A percentile compares a stretch with the other conserved stretches of the same genome.
These are phyloP conservation scores for Termitomyces sp. DNA, from an alignment of 768 basidiomycete species.

Conservation along the genomic window DNA sequence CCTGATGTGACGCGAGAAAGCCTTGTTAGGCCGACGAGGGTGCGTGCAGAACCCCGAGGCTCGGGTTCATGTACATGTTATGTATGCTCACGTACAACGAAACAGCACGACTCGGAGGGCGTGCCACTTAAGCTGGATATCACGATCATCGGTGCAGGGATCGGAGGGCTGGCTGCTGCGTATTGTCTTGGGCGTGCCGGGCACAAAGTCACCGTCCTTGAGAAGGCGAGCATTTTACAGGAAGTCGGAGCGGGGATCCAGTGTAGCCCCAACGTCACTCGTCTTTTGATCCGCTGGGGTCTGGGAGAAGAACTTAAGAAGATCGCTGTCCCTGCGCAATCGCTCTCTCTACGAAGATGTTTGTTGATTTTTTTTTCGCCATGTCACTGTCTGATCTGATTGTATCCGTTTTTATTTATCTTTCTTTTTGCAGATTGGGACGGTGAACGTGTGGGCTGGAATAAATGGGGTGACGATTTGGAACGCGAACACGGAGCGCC, in stretches of 20 bases:
- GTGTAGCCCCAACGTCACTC: slow-evolving; percentile 39
- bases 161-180: slow-evolving; percentile 49
- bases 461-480: slow-evolving; percentile 25
- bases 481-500: slow-evolving; percentile 30
- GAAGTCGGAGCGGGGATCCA: slow-evolving; percentile 58
- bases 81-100: background rate
- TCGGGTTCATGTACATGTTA: background rate
- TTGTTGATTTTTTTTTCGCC: background rate
- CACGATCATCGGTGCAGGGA: slow-evolving; percentile 49
- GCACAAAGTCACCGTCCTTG: slow-evolving; percentile 48
- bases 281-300: slow-evolving; percentile 55
- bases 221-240: slow-evolving; percentile 34
- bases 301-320: slow-evolving; percentile 39
- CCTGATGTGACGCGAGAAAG: too few species aligned
- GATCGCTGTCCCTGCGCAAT: slow-evolving; percentile 36
- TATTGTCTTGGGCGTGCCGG: slow-evolving; percentile 44
- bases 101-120: background rate
- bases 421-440: slow-evolving; percentile 23
- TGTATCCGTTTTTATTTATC: too few species aligned
- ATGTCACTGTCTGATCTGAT: background rate
- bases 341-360: slow-evolving; percentile 44
- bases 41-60: background rate
- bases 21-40: background rate
- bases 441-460: slow-evolving; percentile 30
- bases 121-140: slow-evolving; percentile 16